phyloP scores from a whole-genome alignment of 352 stramenopile genomes.

The Blastocystis hominis region DNA sequence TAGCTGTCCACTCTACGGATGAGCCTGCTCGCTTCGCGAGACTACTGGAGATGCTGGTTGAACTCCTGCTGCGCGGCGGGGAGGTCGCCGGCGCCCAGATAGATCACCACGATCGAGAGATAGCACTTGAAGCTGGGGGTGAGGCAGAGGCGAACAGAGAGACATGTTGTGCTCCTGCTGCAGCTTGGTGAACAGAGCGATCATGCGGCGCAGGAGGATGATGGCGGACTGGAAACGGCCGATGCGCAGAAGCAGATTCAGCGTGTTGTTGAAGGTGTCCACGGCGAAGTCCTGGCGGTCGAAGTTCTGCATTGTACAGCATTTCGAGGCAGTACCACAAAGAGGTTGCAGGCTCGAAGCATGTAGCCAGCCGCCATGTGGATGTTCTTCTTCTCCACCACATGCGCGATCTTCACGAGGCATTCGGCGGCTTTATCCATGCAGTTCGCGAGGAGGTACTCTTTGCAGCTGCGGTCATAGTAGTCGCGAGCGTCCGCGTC shows the following conservation, averaged over 20 bases:
- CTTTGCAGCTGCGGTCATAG: conserved; percentile 11
- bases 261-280: conserved; percentile 58
- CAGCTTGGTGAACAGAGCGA: conserved; percentile 30
- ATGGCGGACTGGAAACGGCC: conserved; percentile 47
- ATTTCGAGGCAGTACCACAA: background rate
- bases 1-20: conserved; percentile 27
- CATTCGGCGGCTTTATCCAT: conserved; percentile 52
- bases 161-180: conserved; percentile 58
- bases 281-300: conserved; percentile 55
- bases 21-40: background rate
- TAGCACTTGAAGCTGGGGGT: conserved; percentile 56
- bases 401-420: conserved; percentile 38
- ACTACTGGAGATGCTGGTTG: conserved; percentile 53
- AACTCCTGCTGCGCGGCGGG: conserved; percentile 49
- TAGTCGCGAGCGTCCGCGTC: conserved; percentile 20
- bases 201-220: conserved; percentile 48
- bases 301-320: background rate
- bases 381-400: conserved; percentile 49
- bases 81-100: conserved; percentile 16
- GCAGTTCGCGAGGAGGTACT: conserved; percentile 22
- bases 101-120: conserved; percentile 55
- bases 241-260: conserved; percentile 54
- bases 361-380: conserved; percentile 38
- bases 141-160: background rate
- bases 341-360: conserved; percentile 42